Evolutionary conservation across 192 early-diverging fungal genomes (phyloP).

Genomic region (Linnemannia zychae): DNA sequence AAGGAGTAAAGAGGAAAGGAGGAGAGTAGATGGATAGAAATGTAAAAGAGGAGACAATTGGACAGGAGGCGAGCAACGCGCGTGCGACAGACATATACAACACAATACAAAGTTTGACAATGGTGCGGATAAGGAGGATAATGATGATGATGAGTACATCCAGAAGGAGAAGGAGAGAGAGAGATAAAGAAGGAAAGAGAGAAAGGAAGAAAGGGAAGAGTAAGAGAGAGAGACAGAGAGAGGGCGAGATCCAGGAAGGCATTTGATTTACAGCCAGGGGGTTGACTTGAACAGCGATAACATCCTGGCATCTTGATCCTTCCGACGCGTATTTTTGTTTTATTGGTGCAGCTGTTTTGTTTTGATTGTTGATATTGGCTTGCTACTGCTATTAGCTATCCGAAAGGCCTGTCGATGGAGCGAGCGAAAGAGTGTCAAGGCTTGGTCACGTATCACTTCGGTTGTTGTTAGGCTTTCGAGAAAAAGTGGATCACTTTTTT

Average conservation of each 20-base stretch:
- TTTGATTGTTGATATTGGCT: background rate
- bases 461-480: no score
- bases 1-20: background rate
- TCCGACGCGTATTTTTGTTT: slow-evolving; percentile 9
- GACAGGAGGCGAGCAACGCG: background rate
- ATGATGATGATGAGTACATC: background rate
- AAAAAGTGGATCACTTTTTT: background rate
- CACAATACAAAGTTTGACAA: no score
- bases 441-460: background rate
- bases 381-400: background rate
- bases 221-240: background rate
- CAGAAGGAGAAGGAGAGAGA: background rate
- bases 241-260: background rate
- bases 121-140: background rate
- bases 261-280: background rate
- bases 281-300: background rate
- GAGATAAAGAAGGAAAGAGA: background rate
- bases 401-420: background rate
- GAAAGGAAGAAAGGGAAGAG: background rate
- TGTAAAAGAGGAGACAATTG: background rate
- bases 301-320: background rate
- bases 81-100: background rate
- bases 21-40: background rate
- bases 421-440: background rate
- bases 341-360: background rate